Evolutionary conservation across 2,329 filamentous ascomycete species (phyloP), one percentile per base, ranked within the genome.

Genomic region (Fusarium sp.): DNA sequence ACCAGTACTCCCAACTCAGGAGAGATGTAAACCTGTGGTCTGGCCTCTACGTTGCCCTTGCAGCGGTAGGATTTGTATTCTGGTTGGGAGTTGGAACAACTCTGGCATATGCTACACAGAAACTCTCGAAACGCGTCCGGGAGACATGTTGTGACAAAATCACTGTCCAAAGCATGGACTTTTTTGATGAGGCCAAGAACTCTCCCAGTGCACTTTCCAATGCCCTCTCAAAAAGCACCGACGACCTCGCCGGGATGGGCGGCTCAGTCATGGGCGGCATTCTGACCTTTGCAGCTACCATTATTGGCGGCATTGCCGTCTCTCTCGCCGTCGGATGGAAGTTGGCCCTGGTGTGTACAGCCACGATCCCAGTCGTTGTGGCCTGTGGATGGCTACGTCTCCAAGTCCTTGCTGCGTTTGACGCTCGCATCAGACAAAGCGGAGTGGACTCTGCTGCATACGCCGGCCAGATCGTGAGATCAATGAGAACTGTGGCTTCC

Each of bases 241-340:
- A 79, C 34, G 73, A 78, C n/a, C 66, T 79, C 2, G 57, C 78
- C 10, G 77, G 77, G 3, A 47, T 77, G 30, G 78, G 78, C 29
- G 76, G 74, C 6, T 65, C 77, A 10, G 34, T 74, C 9, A 57
- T 78, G 25, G 67, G 70, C 16, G 75, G 71, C 10, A 53, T 78
- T 32, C 74, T 78, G n/a, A 53, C 49, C 18, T 53, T 53, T 30
- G 30, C 22, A 27, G 18, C 49, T 49, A 76, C 67, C 38, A 67
- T 77, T 12, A 62, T 70, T 12, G 77, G 76, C 8, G 76, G 77
- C 32, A 58, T 74, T 25, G 62, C 62, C 38, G 74, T 79, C 11
- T 59, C 76, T 3, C 60, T 80, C 3, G 61, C 71, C 16, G 78
- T 77, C 27, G 77, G 76, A 5, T 81, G 79, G 80, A 80, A 81